phyloP scores from a whole-genome alignment of 192 early-diverging fungal species.

The Coemansia sp. region DNA sequence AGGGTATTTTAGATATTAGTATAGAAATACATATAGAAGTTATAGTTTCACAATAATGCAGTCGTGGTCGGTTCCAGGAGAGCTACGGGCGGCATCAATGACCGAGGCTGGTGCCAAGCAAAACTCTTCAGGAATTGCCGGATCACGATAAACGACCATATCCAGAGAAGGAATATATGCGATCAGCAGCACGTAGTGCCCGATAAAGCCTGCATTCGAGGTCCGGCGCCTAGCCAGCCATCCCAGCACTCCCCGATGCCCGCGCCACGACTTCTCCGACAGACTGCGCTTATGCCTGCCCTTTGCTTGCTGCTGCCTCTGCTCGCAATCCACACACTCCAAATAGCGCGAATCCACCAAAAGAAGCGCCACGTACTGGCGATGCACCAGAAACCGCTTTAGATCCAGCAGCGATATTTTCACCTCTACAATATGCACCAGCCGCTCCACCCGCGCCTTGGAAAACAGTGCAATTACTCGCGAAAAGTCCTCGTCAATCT shows the following conservation, averaged over 20 bases:
- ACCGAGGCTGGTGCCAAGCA: slow-evolving; percentile 64
- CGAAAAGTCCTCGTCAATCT: slow-evolving; percentile 66
- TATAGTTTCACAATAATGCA: slow-evolving; percentile 56
- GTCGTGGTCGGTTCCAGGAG: slow-evolving; percentile 82
- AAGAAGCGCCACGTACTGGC: slow-evolving; percentile 72
- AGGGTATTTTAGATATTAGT: slow-evolving; percentile 4
- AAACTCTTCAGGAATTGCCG: slow-evolving; percentile 66
- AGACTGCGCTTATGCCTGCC: neutral
- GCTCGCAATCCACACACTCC: slow-evolving; percentile 64
- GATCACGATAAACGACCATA: slow-evolving; percentile 82
- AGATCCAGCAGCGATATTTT: slow-evolving; percentile 77
- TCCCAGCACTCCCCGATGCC: slow-evolving; percentile 9
- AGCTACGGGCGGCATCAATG: slow-evolving; percentile 66
- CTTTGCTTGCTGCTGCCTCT: slow-evolving; percentile 7
- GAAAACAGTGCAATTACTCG: slow-evolving; percentile 77
- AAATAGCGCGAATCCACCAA: slow-evolving; percentile 71
- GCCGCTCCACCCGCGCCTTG: slow-evolving; percentile 61
- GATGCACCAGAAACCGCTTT: slow-evolving; percentile 75
- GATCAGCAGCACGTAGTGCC: slow-evolving; percentile 87
- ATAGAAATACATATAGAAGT: neutral
- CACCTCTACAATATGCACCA: slow-evolving; percentile 69
- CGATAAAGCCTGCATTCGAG: slow-evolving; percentile 58
- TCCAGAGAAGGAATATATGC: slow-evolving; percentile 78
- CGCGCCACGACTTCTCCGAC: slow-evolving; percentile 4
- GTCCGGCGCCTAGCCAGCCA: slow-evolving; percentile 25